Conservation (phyloP, 768 basidiomycete genomes). For the Russula sp. region DNA sequence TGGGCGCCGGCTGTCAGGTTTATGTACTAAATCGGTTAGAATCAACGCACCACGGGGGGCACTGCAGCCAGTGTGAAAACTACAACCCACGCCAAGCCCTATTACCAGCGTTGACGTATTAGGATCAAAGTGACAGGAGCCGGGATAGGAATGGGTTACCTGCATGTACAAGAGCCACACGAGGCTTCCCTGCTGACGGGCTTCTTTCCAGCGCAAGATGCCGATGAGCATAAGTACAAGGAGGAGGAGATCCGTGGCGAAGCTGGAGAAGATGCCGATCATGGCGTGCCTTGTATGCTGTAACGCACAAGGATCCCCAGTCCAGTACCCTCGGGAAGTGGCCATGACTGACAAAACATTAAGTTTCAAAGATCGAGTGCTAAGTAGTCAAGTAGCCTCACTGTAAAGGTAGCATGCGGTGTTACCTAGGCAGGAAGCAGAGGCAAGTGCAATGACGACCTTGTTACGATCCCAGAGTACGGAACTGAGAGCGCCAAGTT, state of each 20-base stretch:
- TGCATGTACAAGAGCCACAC: slow-evolving; percentile 4
- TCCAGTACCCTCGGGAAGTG: neutral
- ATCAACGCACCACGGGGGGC: neutral
- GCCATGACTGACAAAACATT: neutral
- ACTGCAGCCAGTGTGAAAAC: neutral
- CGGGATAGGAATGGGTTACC: neutral
- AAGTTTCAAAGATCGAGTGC: neutral
- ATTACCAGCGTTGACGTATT: neutral
- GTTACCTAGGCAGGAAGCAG: neutral
- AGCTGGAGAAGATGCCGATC: neutral
- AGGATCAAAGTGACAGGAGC: neutral
- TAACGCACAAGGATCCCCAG: neutral
- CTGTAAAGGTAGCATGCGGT: neutral
- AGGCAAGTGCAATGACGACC: neutral
- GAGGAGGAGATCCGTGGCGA: neutral
- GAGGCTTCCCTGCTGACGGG: neutral
- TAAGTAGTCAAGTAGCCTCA: neutral
- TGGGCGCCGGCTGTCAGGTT: neutral
- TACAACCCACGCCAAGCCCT: slow-evolving; percentile 2
- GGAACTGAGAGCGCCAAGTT: neutral
- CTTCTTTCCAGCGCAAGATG: slow-evolving; percentile 1
- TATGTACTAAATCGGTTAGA: neutral
- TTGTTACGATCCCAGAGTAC: slow-evolving; percentile 4
- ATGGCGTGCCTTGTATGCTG: neutral
- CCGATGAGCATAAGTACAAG: slow-evolving; percentile 4